Conservation (phyloP, 768 basidiomycete species). For the Dendrothele bispora region DNA sequence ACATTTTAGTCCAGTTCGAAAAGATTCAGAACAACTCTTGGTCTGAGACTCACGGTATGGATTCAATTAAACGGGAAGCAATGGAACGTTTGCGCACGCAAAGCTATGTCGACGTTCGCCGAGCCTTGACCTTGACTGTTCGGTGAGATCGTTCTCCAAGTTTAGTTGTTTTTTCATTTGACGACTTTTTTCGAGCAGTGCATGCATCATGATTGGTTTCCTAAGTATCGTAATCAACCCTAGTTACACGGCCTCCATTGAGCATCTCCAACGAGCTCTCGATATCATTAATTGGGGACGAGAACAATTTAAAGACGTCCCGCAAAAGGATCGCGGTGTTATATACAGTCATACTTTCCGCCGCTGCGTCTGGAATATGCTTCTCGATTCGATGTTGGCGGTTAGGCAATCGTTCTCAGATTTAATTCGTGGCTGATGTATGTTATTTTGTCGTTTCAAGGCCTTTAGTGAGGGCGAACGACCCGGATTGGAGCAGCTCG, state of each 20-base stretch:
- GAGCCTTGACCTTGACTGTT: slow-evolving; percentile 13
- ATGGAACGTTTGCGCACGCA: slow-evolving; percentile 12
- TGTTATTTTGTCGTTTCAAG: background rate
- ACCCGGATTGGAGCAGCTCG: slow-evolving; percentile 12
- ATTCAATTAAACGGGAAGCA: slow-evolving; percentile 12
- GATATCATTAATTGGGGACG: slow-evolving; percentile 45
- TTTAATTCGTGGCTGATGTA: background rate
- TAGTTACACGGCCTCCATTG: slow-evolving; percentile 22
- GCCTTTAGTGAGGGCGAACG: background rate
- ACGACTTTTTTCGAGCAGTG: slow-evolving; percentile 20
- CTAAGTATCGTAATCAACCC: slow-evolving; percentile 19
- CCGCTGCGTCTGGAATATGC: slow-evolving; percentile 37
- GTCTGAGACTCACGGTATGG: slow-evolving; percentile 6
- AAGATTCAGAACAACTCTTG: slow-evolving; percentile 3
- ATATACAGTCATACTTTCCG: slow-evolving; percentile 44
- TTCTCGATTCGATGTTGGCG: slow-evolving; percentile 31
- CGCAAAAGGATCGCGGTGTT: slow-evolving; percentile 34
- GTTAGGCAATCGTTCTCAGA: slow-evolving; percentile 21
- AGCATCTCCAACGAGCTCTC: slow-evolving; percentile 34
- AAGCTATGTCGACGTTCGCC: slow-evolving; percentile 16
- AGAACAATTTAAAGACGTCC: slow-evolving; percentile 37
- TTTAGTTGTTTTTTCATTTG: background rate
- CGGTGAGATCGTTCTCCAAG: slow-evolving; percentile 10
- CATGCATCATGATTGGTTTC: slow-evolving; percentile 40
- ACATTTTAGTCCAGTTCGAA: slow-evolving; percentile 2